phyloP scores from a whole-genome alignment of 176 grass and related monocot genomes.

The Eragrostis nindensis region DNA sequence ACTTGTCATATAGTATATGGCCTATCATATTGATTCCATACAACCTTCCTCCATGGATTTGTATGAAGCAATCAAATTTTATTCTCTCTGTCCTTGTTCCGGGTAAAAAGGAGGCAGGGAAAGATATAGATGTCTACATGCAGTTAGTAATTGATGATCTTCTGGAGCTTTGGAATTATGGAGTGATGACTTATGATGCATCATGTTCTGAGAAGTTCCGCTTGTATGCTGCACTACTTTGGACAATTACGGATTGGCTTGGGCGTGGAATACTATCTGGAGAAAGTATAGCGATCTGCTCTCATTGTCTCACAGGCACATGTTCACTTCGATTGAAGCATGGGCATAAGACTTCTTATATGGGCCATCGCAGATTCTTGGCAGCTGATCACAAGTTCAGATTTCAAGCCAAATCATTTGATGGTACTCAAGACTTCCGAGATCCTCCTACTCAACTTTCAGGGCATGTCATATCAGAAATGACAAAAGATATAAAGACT shows the following conservation, averaged over 20 bases:
- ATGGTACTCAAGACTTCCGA: no score
- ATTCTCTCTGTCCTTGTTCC: no score
- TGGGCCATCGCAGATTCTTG: no score
- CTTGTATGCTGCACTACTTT: neutral
- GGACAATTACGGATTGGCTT: slow-evolving; percentile 5
- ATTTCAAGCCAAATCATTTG: no score
- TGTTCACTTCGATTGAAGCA: slow-evolving; percentile 2
- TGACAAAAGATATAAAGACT: no score
- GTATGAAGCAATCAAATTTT: no score
- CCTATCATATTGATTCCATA: neutral
- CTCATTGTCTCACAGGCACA: neutral
- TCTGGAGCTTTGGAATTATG: neutral
- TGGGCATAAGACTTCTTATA: no score
- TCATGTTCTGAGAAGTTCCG: slow-evolving; percentile 1
- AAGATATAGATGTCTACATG: slow-evolving; percentile 17
- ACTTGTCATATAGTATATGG: neutral
- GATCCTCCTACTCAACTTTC: no score
- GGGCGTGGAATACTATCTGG: neutral
- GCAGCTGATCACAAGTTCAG: no score
- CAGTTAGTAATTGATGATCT: slow-evolving; percentile 3
- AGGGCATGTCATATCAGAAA: no score
- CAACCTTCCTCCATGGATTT: neutral
- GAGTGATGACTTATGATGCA: neutral
- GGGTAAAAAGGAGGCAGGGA: neutral
- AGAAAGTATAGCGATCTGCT: neutral